Evolutionary conservation across 2,329 filamentous ascomycete genomes (phyloP).

Genomic region (Alternaria panax): DNA sequence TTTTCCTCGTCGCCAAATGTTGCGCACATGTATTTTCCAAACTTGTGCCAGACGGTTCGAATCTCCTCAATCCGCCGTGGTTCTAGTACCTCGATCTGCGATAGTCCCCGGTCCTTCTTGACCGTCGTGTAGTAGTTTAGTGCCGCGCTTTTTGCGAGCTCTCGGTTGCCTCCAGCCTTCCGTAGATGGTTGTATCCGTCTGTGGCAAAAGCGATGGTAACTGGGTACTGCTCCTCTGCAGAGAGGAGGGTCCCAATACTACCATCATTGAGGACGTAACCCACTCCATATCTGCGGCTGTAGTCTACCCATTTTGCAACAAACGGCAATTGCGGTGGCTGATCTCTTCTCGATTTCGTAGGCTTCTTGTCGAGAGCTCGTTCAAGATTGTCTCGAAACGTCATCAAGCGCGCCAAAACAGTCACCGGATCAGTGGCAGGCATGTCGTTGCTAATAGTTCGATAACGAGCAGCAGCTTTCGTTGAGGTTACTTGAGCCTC

Average conservation of each 20-base stretch:
- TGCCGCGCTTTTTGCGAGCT: conserved; percentile 50
- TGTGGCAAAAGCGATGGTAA: conserved; percentile 74
- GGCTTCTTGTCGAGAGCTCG: conserved; percentile 52
- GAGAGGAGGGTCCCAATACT: conserved; percentile 73
- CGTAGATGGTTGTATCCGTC: conserved; percentile 75
- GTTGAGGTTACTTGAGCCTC: conserved; percentile 26
- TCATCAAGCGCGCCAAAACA: conserved; percentile 55
- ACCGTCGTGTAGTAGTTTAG: conserved; percentile 79
- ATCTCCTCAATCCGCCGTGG: conserved; percentile 64
- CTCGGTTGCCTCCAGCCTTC: conserved; percentile 68
- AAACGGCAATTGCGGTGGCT: conserved; percentile 62
- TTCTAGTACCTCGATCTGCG: conserved; percentile 66
- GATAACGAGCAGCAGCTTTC: conserved; percentile 31
- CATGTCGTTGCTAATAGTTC: conserved; percentile 37
- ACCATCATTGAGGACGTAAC: conserved; percentile 83
- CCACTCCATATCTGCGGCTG: conserved; percentile 84
- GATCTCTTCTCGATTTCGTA: conserved; percentile 53
- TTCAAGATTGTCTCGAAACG: conserved; percentile 56
- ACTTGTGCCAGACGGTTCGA: conserved; percentile 70
- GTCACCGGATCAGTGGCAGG: conserved; percentile 54
- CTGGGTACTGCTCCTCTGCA: conserved; percentile 60
- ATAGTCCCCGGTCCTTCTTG: conserved; percentile 66
- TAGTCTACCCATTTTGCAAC: conserved; percentile 86
- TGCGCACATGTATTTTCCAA: conserved; percentile 72
- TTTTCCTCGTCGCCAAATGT: conserved; percentile 53